phyloP scores from a whole-genome alignment of 2,329 filamentous ascomycete species.

The Aureobasidium namibiae region DNA sequence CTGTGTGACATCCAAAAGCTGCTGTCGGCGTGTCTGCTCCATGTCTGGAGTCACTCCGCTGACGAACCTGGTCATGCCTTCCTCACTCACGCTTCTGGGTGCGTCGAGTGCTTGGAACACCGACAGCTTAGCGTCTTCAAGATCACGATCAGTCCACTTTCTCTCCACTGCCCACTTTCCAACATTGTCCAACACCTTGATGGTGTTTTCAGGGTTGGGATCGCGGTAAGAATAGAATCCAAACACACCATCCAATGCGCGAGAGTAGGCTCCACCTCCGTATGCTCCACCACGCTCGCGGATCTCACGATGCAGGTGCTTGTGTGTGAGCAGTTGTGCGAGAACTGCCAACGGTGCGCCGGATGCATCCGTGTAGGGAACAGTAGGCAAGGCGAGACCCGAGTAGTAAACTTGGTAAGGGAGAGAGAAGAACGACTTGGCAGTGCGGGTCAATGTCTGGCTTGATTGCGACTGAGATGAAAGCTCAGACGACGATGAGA shows the following conservation, averaged over 20 bases:
- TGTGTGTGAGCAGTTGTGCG: constrained; percentile 87
- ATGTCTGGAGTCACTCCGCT: constrained; percentile 80
- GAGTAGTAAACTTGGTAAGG: constrained; percentile 98
- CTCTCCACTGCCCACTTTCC: constrained; percentile 77
- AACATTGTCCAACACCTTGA: constrained; percentile 74
- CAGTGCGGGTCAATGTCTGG: constrained; percentile 26
- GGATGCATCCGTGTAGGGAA: constrained; percentile 67
- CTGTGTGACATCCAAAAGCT: constrained; percentile 75
- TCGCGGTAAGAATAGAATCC: constrained; percentile 96
- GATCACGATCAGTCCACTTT: constrained; percentile 71
- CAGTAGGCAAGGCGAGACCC: constrained; percentile 70
- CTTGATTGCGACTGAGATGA: constrained; percentile 7
- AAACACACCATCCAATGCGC: constrained; percentile 73
- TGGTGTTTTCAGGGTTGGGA: constrained; percentile 82
- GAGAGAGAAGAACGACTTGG: constrained; percentile 81
- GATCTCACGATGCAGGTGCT: constrained; percentile 93
- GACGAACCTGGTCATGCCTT: constrained; percentile 80
- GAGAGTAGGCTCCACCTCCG: constrained; percentile 79
- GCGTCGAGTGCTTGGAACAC: constrained; percentile 91
- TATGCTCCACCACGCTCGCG: constrained; percentile 97
- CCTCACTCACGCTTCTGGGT: constrained; percentile 74
- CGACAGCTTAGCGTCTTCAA: constrained; percentile 93
- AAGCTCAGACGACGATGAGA: background rate
- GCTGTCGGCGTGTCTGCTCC: constrained; percentile 75
- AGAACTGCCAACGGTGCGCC: constrained; percentile 80